Evolutionary conservation across 2,329 filamentous ascomycete species (phyloP), one percentile per base, ranked within the genome.

Genomic region (Cercospora sojina): DNA sequence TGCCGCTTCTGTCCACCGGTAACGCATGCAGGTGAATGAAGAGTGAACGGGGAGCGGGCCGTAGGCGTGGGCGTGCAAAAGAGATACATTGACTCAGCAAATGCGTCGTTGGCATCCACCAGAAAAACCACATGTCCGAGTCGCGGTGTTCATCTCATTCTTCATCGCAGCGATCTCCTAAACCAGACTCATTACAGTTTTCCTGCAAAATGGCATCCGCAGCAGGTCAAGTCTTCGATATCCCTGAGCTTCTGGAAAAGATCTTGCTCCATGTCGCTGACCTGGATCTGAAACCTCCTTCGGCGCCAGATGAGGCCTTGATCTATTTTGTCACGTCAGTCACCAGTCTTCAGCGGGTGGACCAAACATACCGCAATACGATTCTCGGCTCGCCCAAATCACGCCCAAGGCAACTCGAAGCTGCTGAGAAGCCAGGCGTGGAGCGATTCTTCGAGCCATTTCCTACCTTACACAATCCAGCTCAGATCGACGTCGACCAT

Each of bases 251-350:
- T 38, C 35, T 38, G 5, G 35, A 38, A 6, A 1, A 38, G 35
- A 38, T 38, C 35, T n/a, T 38, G 6, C 35, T 38, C 5, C 1
- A 38, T 3, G 35, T 3, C 35, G 35, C 35, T 1, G 35, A 38
- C 16, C 35, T 38, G 2, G 35, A 38, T 8, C 35, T 38, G 16
- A 38, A 38, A n/a, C 6, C 16, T 38, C 6, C 35, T 0, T 1
- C 3, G 0, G 1, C 35, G 0, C 16, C 35, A 38, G 3, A 38
- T 3, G 16, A 8, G 16, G 0, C 16, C 3, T 3, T n/a, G 35
- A 38, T 38, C 2, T 38, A n/a, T 8, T 38, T 38, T 3, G 35
- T 38, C 16, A 38, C 35, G 1, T 38, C 35, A 3, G 6, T n/a
- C 0, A n/a, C 8, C 35, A n/a, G 35, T 38, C 35, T 38, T 3